Conservation (phyloP, 805 yeast species). For the Kodamaea fukazawae region DNA sequence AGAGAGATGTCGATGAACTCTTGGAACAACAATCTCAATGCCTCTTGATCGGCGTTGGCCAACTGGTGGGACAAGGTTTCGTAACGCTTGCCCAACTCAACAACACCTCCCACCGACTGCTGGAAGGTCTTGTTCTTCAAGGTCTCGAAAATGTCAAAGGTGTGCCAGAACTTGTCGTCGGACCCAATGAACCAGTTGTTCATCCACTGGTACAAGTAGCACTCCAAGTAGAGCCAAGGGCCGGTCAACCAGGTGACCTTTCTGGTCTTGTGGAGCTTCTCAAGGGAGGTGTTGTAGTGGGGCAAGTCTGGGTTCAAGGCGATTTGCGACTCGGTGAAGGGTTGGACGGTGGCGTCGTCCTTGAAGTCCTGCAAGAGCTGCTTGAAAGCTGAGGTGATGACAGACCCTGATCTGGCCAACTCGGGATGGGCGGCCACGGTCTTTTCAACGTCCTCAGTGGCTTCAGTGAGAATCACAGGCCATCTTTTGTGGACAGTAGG, state of each 20-base stretch:
- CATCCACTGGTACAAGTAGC: slow-evolving; percentile 73
- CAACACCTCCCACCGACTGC: slow-evolving; percentile 73
- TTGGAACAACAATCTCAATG: slow-evolving; percentile 58
- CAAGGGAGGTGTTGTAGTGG: slow-evolving; percentile 59
- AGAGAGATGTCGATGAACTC: slow-evolving; percentile 86
- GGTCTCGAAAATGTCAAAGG: slow-evolving; percentile 70
- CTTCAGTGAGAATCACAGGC: slow-evolving; percentile 76
- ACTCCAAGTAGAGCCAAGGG: slow-evolving; percentile 89
- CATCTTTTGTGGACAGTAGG: slow-evolving; percentile 78
- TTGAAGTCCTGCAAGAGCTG: slow-evolving; percentile 44
- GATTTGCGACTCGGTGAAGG: slow-evolving; percentile 32
- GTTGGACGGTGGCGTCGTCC: slow-evolving; percentile 29
- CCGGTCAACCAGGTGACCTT: slow-evolving; percentile 70
- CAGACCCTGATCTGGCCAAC: slow-evolving; percentile 44
- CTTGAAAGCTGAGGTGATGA: slow-evolving; percentile 40
- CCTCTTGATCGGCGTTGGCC: slow-evolving; percentile 33
- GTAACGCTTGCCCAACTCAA: slow-evolving; percentile 69
- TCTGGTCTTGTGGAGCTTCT: slow-evolving; percentile 21
- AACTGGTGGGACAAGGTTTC: slow-evolving; percentile 36
- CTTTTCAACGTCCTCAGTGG: slow-evolving; percentile 57
- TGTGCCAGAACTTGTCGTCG: slow-evolving; percentile 41
- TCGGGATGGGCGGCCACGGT: slow-evolving; percentile 24
- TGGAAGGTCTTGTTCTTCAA: slow-evolving; percentile 73
- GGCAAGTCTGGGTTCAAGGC: slow-evolving; percentile 46
- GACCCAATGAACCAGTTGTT: slow-evolving; percentile 39